Evolutionary conservation across 1,139 yeast species (phyloP), one percentile per base, ranked within the genome.

Genomic region (Blastobotrys persicus): DNA sequence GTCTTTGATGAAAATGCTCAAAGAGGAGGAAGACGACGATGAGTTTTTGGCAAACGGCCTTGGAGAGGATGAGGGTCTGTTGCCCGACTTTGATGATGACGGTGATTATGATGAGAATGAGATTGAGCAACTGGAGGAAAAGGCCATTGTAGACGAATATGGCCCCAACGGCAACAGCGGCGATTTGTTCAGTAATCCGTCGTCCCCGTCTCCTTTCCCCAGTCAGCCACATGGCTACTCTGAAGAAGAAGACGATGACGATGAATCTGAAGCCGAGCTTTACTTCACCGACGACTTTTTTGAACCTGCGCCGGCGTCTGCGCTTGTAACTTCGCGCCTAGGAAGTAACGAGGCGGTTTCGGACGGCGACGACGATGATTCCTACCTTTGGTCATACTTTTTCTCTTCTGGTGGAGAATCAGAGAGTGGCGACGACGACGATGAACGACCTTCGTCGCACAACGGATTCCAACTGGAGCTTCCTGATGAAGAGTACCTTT

Each of bases 361-460:
- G 18, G 47, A 48, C 42, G 45, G 49, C 31, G 49, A 49, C 34
- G 49, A 62, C 13, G 75, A 71, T 51, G 75, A 72, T 48, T 61
- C 70, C 4, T 68, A 70, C 42, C 57, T 71, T 17, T 68, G 72
- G 68, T 67, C 71, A 34, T 70, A 70, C 55, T 70, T 72, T 48
- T 69, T 71, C 56, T 63, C 73, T 5, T 65, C 72, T 5, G 67
- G 64, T 17, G 65, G 60, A 31, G 66, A 61, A 13, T 51, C 51
- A 19, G 65, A 62, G 13, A 60, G 55, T 13, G 59, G 52, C 13
- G 60, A 55, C 31, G 28, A 23, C 5, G 55, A 52, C 17, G 58
- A 49, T 43, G 62, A 38, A 16, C 5, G 41, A 37, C 41, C 41
- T 6, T 17, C 26, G 16, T 37, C 41, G 6, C 41, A 28, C 18